phyloP scores from a whole-genome alignment of 1,284 basidiomycete species.

The Wallemia ichthyophaga region DNA sequence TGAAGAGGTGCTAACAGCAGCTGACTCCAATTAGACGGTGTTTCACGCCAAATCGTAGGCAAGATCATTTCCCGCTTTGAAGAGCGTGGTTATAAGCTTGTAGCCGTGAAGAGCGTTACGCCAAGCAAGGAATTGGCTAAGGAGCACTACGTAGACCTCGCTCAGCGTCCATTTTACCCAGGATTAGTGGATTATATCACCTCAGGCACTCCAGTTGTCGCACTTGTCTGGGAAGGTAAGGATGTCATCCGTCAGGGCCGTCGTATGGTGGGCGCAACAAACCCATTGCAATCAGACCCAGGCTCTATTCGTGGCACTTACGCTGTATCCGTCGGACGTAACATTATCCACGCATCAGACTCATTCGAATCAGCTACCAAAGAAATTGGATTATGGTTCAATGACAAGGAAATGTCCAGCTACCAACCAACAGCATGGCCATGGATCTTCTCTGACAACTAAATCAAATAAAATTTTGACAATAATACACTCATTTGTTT shows the following conservation, averaged over 20 bases:
- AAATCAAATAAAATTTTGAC: not conserved
- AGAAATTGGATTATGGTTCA: constrained; percentile 21
- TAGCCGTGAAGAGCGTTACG: constrained; percentile 58
- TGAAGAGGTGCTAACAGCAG: not conserved
- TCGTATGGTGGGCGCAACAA: not conserved
- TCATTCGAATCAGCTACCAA: constrained; percentile 19
- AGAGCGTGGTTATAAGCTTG: constrained; percentile 77
- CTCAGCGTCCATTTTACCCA: constrained; percentile 70
- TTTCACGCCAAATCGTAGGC: not conserved
- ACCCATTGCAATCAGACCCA: not conserved
- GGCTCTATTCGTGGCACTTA: not conserved
- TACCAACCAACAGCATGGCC: constrained; percentile 17
- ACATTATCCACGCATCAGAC: constrained; percentile 21
- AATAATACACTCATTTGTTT: no score
- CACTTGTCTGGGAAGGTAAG: constrained; percentile 1
- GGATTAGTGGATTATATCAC: constrained; percentile 53
- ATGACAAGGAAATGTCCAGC: constrained; percentile 16
- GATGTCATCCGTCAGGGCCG: not conserved
- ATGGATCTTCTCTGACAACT: constrained; percentile 3
- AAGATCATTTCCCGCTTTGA: constrained; percentile 68
- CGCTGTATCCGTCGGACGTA: constrained; percentile 11
- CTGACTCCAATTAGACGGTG: not conserved
- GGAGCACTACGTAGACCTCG: constrained; percentile 77
- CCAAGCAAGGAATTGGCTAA: constrained; percentile 27
- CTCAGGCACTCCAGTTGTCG: constrained; percentile 5